A percentile compares a stretch with the other conserved stretches of the same genome.
These are phyloP conservation scores for Periconia sp. DNA, from an alignment of 2,329 filamentous ascomycete species.

Conservation along the genomic window DNA sequence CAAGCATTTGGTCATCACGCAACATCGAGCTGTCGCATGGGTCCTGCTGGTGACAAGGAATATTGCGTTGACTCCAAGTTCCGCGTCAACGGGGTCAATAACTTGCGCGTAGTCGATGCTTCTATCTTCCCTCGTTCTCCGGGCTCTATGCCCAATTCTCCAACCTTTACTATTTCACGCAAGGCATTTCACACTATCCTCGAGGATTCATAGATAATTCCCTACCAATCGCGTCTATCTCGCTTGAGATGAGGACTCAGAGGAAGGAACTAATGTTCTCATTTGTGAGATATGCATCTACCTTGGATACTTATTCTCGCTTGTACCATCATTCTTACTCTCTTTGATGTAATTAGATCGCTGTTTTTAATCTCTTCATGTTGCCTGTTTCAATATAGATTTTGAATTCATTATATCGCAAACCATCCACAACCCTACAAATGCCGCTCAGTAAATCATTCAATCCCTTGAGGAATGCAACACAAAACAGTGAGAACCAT, in stretches of 20 bases:
- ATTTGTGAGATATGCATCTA: too few relatives aligned
- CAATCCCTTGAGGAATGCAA: too few relatives aligned
- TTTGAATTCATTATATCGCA: too few relatives aligned
- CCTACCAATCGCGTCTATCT: neutral
- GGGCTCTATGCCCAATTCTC: constrained; percentile 10
- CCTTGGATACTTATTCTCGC: too few relatives aligned
- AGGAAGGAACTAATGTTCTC: neutral
- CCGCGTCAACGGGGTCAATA: constrained; percentile 35
- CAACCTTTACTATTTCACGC: constrained; percentile 11
- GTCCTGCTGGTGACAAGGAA: constrained; percentile 2
- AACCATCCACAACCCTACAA: too few relatives aligned
- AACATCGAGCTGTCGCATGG: constrained; percentile 10
- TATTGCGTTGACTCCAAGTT: constrained; percentile 16
- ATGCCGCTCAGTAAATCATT: too few relatives aligned
- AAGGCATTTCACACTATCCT: constrained; percentile 12
- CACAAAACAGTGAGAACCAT: too few relatives aligned
- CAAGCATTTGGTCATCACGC: constrained; percentile 17
- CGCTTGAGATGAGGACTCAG: neutral
- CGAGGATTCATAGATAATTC: neutral
- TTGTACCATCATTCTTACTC: too few relatives aligned
- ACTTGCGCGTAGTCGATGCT: constrained; percentile 63
- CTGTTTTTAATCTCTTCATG: too few relatives aligned
- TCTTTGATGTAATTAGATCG: too few relatives aligned
- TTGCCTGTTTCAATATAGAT: too few relatives aligned
- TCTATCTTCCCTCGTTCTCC: constrained; percentile 57